These are phyloP conservation scores for Zostera marina DNA, from an alignment of 116 monocot genomes.

Conservation along the genomic window DNA sequence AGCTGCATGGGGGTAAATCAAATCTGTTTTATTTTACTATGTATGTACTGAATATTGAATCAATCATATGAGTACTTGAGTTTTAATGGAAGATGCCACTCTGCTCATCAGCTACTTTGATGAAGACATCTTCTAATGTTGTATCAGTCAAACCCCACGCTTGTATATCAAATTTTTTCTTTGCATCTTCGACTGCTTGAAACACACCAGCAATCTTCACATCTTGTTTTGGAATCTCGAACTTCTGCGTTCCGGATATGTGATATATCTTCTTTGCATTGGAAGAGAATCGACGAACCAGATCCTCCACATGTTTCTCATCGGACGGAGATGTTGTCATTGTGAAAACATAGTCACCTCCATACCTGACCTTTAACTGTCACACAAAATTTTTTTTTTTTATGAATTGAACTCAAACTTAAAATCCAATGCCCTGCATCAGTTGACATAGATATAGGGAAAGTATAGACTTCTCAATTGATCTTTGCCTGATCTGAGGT, in stretches of 20 bases:
- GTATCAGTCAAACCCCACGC: constrained; percentile 11
- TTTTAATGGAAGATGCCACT: no score
- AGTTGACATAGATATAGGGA: no score
- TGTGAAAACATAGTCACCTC: constrained; percentile 8
- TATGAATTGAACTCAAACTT: no score
- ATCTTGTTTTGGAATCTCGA: constrained; percentile 14
- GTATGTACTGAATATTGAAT: no score
- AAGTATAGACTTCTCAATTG: background rate
- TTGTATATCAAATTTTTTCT: background rate
- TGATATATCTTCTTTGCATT: constrained; percentile 7
- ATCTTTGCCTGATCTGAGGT: no score
- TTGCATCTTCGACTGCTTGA: constrained; percentile 2
- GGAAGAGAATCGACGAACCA: constrained; percentile 1
- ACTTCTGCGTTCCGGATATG: constrained; percentile 10
- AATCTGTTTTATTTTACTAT: no score
- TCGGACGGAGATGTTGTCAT: constrained; percentile 7
- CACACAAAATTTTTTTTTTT: no score
- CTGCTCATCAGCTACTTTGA: no score
- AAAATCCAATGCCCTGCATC: no score
- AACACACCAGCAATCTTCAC: constrained; percentile 6
- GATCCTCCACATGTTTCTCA: constrained; percentile 9
- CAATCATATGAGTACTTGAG: no score
- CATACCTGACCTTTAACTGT: constrained; percentile 14
- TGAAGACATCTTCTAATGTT: constrained; percentile 7
- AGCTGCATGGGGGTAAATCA: no score